phyloP scores from a whole-genome alignment of 306 rosid genomes.

The Cucurbita argyrosperma region DNA sequence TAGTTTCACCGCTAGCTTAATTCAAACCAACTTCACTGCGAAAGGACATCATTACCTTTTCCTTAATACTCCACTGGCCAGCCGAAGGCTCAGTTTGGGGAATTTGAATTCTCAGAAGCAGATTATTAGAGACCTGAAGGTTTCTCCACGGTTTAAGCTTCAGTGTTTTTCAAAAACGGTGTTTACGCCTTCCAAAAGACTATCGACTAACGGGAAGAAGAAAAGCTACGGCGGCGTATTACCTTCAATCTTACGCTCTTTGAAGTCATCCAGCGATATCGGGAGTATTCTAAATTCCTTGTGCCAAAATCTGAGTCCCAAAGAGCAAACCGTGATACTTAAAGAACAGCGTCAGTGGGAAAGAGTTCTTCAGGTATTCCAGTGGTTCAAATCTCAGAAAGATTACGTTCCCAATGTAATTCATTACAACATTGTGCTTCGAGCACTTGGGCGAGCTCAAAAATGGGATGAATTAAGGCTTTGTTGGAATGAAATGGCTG shows the following conservation, averaged over 20 bases:
- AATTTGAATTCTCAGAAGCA: conserved; percentile 10
- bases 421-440: conserved; percentile 79
- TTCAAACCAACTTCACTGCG: conserved; percentile 8
- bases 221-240: conserved; percentile 31
- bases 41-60: conserved; percentile 5
- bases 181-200: conserved; percentile 14
- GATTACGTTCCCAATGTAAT: conserved; percentile 60
- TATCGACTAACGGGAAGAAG: conserved; percentile 17
- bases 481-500: conserved; percentile 77
- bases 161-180: conserved; percentile 24
- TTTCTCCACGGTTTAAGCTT: conserved; percentile 30
- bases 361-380: conserved; percentile 36
- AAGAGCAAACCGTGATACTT: conserved; percentile 63
- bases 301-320: conserved; percentile 25
- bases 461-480: conserved; percentile 72
- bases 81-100: background rate
- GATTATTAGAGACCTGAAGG: conserved; percentile 7
- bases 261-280: conserved; percentile 24
- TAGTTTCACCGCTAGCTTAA: conserved; percentile 16
- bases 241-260: conserved; percentile 36
- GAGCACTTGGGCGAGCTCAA: conserved; percentile 55
- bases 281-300: conserved; percentile 31
- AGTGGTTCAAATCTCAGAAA: conserved; percentile 55
- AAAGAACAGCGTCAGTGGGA: conserved; percentile 51
- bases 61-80: background rate